phyloP scores from a whole-genome alignment of 805 yeast genomes.

The Ogataea ganodermae region DNA sequence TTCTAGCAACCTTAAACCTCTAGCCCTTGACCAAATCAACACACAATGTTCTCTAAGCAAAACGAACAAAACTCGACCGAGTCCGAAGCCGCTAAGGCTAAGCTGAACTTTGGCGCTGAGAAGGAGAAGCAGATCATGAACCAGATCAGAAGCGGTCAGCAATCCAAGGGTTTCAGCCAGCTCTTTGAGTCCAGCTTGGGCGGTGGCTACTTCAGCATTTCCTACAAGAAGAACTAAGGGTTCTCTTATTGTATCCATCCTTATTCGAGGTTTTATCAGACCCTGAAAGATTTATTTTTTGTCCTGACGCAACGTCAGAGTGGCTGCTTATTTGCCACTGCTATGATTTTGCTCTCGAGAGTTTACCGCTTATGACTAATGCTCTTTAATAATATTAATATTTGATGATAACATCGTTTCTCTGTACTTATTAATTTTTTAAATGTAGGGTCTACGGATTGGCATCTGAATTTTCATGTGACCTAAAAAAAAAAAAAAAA shows the following conservation, averaged over 20 bases:
- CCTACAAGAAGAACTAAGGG: constrained; percentile 28
- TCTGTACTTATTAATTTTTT: background rate
- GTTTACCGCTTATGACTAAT: constrained; percentile 5
- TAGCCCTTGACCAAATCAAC: background rate
- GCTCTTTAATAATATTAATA: constrained; percentile 6
- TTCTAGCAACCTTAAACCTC: background rate
- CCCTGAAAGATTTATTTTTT: background rate
- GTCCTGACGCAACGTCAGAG: background rate
- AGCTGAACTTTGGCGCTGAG: constrained; percentile 40
- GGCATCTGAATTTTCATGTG: background rate
- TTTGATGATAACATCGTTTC: background rate
- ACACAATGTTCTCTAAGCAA: constrained; percentile 31
- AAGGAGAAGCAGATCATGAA: constrained; percentile 42
- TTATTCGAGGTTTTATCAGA: background rate
- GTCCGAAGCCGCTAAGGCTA: constrained; percentile 35
- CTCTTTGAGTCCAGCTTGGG: constrained; percentile 31
- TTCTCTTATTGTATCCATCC: background rate
- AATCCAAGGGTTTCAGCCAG: constrained; percentile 29
- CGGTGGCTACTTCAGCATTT: constrained; percentile 36
- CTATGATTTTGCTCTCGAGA: constrained; percentile 1
- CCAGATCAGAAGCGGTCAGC: constrained; percentile 35
- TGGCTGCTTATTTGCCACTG: background rate
- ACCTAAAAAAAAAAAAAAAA: background rate
- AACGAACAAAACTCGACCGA: constrained; percentile 35
- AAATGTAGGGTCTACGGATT: too few relatives aligned